These are phyloP conservation scores for Takashimella koratensis DNA, from an alignment of 1,284 basidiomycete species.

Conservation along the genomic window DNA sequence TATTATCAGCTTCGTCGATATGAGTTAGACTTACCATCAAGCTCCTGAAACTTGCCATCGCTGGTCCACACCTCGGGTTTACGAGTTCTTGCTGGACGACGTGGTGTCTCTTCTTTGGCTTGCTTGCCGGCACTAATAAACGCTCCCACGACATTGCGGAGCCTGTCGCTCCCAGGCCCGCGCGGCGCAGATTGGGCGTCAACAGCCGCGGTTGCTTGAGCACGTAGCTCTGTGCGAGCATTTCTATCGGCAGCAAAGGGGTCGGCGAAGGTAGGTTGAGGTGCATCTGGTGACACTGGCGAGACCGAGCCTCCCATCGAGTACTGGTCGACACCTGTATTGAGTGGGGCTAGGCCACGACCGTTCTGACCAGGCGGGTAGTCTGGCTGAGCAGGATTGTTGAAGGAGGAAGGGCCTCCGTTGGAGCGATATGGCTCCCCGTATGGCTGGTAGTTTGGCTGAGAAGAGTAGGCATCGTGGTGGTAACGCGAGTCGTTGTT, in stretches of 20 bases:
- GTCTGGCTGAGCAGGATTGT: not conserved
- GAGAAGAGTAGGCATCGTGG: not conserved
- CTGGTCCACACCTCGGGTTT: slow-evolving; percentile 23
- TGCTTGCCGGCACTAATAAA: slow-evolving; percentile 34
- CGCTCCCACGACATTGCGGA: slow-evolving; percentile 41
- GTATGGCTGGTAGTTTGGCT: not conserved
- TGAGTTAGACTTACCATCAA: slow-evolving; percentile 37
- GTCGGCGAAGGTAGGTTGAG: not conserved
- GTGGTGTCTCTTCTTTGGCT: slow-evolving; percentile 10
- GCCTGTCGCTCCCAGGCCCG: slow-evolving; percentile 12
- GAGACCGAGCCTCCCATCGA: not conserved
- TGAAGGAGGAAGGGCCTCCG: not conserved
- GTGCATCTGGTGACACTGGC: not conserved
- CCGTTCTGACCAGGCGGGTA: not conserved
- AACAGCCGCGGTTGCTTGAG: not conserved
- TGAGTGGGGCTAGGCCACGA: not conserved
- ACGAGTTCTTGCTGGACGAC: slow-evolving; percentile 21
- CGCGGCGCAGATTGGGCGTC: not conserved
- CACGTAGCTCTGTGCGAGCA: not conserved
- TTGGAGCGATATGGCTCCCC: not conserved
- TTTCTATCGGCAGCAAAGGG: not conserved
- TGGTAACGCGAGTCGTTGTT: not conserved
- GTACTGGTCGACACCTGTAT: not conserved
- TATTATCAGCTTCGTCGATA: slow-evolving; percentile 39
- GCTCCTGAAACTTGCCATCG: slow-evolving; percentile 43